phyloP scores from a whole-genome alignment of 2,329 filamentous ascomycete species.

The Fusarium gaditjirri region DNA sequence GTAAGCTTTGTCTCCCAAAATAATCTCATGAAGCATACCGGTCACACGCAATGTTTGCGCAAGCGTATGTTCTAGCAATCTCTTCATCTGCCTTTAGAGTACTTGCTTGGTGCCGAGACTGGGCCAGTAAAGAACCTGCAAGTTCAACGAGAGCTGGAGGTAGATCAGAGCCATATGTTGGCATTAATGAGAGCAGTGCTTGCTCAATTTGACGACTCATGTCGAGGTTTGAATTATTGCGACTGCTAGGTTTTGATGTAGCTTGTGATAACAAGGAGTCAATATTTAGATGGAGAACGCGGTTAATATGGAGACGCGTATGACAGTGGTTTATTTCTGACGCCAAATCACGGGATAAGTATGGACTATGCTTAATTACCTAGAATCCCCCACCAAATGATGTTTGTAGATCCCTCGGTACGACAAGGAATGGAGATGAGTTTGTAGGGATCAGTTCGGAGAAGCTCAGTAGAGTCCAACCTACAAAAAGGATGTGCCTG shows the following conservation, averaged over 20 bases:
- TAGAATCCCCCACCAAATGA: conserved; percentile 10
- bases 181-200: conserved; percentile 77
- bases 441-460: background rate
- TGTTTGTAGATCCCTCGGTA: conserved; percentile 17
- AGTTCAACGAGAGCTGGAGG: conserved; percentile 77
- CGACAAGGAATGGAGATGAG: conserved; percentile 13
- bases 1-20: background rate
- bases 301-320: conserved; percentile 24
- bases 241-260: background rate
- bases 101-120: conserved; percentile 81
- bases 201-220: conserved; percentile 84
- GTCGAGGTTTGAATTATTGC: conserved; percentile 13
- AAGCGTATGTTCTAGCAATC: conserved; percentile 84
- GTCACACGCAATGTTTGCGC: conserved; percentile 90
- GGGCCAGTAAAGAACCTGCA: conserved; percentile 78
- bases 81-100: conserved; percentile 88
- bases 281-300: conserved; percentile 16
- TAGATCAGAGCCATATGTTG: conserved; percentile 74
- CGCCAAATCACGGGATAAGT: conserved; percentile 34
- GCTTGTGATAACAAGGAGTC: background rate
- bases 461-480: background rate
- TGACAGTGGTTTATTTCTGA: background rate
- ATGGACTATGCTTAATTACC: background rate
- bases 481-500: background rate
- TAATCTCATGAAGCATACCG: conserved; percentile 60